Base-by-base conservation (phyloP, 441 rosid genomes). In the Populus hybrid region DNA sequence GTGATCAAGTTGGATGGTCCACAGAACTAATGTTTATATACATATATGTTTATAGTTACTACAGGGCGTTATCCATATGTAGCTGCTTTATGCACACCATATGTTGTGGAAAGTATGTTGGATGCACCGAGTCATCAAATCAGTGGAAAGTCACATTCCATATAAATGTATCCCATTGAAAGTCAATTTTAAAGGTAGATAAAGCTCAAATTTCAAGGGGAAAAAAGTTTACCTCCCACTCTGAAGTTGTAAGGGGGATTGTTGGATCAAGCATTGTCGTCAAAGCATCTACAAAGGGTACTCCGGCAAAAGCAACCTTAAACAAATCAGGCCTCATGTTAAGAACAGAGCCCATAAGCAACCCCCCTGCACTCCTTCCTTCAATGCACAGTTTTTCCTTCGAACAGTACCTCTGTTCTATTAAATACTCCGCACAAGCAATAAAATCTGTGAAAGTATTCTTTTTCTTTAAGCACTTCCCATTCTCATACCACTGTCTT, bases 221-320 rank as follows among this genome's bases (percentile, higher is more conserved):
- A 70, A 69, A 28, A 59, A 20, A 21, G 1, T 67, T 50, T 81
- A 93, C 99, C 98, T 95, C 96, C 97, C 98, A 95, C 87, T 95
- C 99, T 36, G 95, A 81, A 76, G 99, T 93, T 14, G 99, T 95
- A 77, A 95, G 97, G 69, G 97, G 98, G 72, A 95, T 88, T 21
- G 91, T 89, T 75, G 99, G 98, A 86, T 93, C 99, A 65, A 95
- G 91, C 95, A 95, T 93, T 79, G 97, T 93, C 50, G 99, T 95
- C 88, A 95, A 10, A 75, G 78, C 99, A 85, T 95, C 99, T 61
- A 95, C 96, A 69, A 95, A 95, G 80, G 99, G 99, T 73, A 95
- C 98, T 74, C 93, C 97, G 66, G 97, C 97, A 77, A 95, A 78
- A 70, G 87, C 98, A 82, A 88, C 93, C 89, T 90, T 93, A 84